Evolutionary conservation across 768 basidiomycete species (phyloP).

Genomic region (Cubamyces sp.): DNA sequence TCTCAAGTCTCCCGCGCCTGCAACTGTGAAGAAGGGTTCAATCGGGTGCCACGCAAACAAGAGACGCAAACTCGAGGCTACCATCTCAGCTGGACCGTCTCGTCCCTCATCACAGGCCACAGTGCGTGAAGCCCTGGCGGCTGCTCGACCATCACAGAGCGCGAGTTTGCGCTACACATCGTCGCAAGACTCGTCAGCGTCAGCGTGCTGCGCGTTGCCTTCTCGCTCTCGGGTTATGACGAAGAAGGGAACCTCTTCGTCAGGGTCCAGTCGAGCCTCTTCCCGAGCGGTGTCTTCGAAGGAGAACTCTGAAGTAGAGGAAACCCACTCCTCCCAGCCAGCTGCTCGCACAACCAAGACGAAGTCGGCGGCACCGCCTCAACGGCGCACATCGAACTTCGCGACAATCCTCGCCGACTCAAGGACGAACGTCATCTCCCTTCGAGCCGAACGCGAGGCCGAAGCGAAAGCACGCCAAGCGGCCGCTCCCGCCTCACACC

Average conservation of each 20-base stretch:
- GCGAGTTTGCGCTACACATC: background rate
- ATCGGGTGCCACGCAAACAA: background rate
- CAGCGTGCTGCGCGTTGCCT: background rate
- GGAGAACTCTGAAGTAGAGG: constrained; percentile 25
- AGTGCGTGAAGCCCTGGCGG: background rate
- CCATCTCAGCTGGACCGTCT: background rate
- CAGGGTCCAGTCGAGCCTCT: background rate
- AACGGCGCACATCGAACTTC: constrained; percentile 31
- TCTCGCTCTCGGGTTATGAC: background rate
- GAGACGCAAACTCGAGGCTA: constrained; percentile 12
- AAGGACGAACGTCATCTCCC: constrained; percentile 39
- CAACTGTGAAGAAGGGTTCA: constrained; percentile 3
- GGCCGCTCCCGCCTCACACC: background rate
- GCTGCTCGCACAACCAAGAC: background rate
- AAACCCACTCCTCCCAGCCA: constrained; percentile 4
- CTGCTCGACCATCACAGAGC: background rate
- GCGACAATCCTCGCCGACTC: constrained; percentile 46
- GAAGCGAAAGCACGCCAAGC: background rate
- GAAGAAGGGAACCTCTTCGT: background rate
- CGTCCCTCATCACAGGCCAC: background rate
- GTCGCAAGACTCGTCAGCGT: background rate
- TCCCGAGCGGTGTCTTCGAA: constrained; percentile 2
- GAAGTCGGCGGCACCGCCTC: constrained; percentile 15
- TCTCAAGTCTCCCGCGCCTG: constrained; percentile 38
- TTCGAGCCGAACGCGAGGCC: constrained; percentile 35